Percentiles rank a stretch among this genome's conserved stretches.
phyloP scores from a whole-genome alignment of 2,329 filamentous ascomycete species.

The Pestalotiopsis sp. region DNA sequence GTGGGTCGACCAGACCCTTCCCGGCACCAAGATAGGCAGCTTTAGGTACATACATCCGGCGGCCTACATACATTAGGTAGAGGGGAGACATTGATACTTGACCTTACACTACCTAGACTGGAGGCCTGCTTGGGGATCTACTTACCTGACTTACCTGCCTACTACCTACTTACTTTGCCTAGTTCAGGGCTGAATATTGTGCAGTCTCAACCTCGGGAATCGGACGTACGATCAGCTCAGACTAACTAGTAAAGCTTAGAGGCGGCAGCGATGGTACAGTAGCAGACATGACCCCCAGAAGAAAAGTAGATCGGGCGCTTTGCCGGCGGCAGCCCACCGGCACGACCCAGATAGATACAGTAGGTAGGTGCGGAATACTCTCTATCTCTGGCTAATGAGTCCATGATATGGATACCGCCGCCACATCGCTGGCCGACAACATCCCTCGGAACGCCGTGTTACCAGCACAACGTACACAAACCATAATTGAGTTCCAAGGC shows the following conservation, averaged over 20 bases:
- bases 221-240: neutral
- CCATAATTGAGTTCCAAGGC: neutral
- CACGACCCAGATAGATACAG: neutral
- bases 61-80: neutral
- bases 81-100: neutral
- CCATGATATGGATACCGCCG: neutral
- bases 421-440: neutral
- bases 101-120: neutral
- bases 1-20: neutral
- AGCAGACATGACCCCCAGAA: neutral
- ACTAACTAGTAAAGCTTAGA: neutral
- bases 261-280: neutral
- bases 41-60: neutral
- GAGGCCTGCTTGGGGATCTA: neutral
- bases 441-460: neutral
- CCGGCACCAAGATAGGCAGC: conserved; percentile 3
- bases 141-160: neutral
- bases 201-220: neutral
- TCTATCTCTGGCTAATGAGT: neutral
- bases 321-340: conserved; percentile 7
- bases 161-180: neutral
- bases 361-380: neutral
- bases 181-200: neutral
- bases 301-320: neutral
- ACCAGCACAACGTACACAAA: neutral